These are phyloP conservation scores for Aegilops speltoides DNA, from an alignment of 176 grass and related monocot genomes.

Conservation along the genomic window DNA sequence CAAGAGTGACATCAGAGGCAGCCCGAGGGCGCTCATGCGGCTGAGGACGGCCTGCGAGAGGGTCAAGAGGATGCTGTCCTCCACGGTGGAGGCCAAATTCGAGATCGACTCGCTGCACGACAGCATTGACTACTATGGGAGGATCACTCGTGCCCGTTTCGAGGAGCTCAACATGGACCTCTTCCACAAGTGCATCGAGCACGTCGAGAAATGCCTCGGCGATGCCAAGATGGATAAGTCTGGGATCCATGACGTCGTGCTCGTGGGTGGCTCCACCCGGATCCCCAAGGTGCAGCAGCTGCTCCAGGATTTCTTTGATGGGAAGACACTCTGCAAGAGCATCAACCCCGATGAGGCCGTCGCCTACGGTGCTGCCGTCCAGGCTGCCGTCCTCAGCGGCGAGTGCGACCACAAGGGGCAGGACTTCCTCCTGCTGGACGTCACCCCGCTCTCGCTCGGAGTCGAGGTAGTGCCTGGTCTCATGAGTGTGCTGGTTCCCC, in stretches of 20 bases:
- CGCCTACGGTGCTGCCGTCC: conserved; percentile 24
- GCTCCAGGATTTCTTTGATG: conserved; percentile 65
- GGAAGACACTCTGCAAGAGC: conserved; percentile 69
- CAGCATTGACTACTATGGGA: neutral
- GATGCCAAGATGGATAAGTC: neutral
- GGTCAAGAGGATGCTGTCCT: neutral
- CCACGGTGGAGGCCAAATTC: neutral
- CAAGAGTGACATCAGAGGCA: neutral
- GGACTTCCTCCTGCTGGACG: conserved; percentile 65
- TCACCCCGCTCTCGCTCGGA: conserved; percentile 73
- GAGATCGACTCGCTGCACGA: neutral
- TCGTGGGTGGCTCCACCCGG: conserved; percentile 75
- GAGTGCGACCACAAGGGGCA: conserved; percentile 62
- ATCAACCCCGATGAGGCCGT: conserved; percentile 89
- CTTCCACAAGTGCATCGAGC: neutral
- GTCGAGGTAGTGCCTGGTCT: neutral
- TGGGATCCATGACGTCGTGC: conserved; percentile 52
- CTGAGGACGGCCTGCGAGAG: neutral
- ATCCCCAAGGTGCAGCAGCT: conserved; percentile 89
- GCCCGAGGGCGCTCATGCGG: neutral
- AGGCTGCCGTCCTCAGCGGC: conserved; percentile 84
- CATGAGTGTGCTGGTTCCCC: neutral
- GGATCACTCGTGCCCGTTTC: neutral
- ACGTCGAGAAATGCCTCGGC: neutral
- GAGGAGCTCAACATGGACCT: neutral